Evolutionary conservation across 148 eudicot species (phyloP).

Genomic region (Chenopodium formosanum): DNA sequence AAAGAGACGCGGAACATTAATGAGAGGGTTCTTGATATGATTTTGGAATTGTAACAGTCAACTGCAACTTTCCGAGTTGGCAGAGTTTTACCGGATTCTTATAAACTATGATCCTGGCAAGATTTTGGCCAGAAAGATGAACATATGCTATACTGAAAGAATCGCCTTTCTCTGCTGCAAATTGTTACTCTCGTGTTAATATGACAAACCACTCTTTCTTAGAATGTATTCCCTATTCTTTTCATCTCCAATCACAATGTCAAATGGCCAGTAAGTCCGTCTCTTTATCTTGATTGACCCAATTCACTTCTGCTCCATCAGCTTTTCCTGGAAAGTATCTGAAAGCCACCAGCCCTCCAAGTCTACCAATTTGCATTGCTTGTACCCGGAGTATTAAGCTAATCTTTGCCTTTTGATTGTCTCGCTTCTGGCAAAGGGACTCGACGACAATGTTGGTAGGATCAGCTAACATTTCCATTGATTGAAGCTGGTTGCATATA

Average conservation of each 20-base stretch:
- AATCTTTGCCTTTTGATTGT: constrained; percentile 35
- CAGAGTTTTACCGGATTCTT: constrained; percentile 67
- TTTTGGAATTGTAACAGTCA: constrained; percentile 56
- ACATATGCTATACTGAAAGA: constrained; percentile 76
- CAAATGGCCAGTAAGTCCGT: constrained; percentile 68
- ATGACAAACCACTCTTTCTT: constrained; percentile 72
- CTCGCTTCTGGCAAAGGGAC: constrained; percentile 31
- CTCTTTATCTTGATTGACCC: constrained; percentile 79
- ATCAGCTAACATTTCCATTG: constrained; percentile 27
- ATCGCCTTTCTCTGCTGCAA: constrained; percentile 75
- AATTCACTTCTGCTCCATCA: constrained; percentile 42
- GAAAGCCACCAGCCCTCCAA: constrained; percentile 79
- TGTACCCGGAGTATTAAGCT: constrained; percentile 33
- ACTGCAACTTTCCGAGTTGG: constrained; percentile 61
- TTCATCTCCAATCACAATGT: constrained; percentile 55
- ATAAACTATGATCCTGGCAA: constrained; percentile 51
- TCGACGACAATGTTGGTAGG: constrained; percentile 35
- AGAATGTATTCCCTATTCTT: constrained; percentile 44
- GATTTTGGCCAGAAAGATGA: constrained; percentile 37
- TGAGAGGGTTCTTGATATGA: constrained; percentile 45
- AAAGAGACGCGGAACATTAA: not conserved
- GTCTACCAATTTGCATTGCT: constrained; percentile 57
- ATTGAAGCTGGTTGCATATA: constrained; percentile 16
- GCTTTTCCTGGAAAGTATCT: constrained; percentile 48
- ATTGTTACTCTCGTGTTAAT: constrained; percentile 82